phyloP scores from a whole-genome alignment of 169 alveolate genomes.

The Eimeria zaria region DNA sequence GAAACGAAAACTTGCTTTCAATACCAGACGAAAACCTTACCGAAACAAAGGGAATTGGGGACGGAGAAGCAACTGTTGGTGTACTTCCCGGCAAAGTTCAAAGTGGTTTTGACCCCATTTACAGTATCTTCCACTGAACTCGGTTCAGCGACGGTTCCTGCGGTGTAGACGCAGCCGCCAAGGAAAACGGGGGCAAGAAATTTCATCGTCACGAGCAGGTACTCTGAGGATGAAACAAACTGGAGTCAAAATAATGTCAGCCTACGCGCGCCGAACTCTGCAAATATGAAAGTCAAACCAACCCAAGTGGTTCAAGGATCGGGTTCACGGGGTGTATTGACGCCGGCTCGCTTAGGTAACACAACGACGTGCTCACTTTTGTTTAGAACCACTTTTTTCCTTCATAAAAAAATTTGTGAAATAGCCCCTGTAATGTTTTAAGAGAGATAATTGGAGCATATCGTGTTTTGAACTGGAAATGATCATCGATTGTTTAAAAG shows the following conservation, averaged over 20 bases:
- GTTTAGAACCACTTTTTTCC: not conserved
- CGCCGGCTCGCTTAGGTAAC: not conserved
- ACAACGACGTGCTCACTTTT: not conserved
- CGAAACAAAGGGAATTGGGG: constrained; percentile 78
- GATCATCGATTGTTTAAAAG: no score
- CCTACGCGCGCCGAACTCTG: constrained; percentile 59
- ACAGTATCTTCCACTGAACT: constrained; percentile 42
- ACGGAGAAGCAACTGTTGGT: constrained; percentile 71
- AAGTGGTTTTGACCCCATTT: constrained; percentile 69
- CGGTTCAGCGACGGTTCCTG: constrained; percentile 35
- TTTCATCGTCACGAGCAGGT: constrained; percentile 49
- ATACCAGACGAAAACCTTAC: not conserved
- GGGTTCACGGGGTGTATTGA: constrained; percentile 52
- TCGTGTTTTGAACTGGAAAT: no score
- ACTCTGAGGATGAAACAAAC: constrained; percentile 27
- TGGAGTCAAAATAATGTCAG: constrained; percentile 67
- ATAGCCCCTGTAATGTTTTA: not conserved
- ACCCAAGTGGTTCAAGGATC: not conserved
- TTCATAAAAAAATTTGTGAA: not conserved
- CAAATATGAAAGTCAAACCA: constrained; percentile 36
- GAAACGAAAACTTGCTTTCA: no score
- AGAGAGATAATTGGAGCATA: no score
- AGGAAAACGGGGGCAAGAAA: constrained; percentile 73
- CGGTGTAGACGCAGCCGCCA: constrained; percentile 63
- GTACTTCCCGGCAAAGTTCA: constrained; percentile 79